A percentile compares a stretch with the other conserved stretches of the same genome.
Evolutionary conservation across 805 yeast species (phyloP).

Genomic region (Saccharomyces jurei): DNA sequence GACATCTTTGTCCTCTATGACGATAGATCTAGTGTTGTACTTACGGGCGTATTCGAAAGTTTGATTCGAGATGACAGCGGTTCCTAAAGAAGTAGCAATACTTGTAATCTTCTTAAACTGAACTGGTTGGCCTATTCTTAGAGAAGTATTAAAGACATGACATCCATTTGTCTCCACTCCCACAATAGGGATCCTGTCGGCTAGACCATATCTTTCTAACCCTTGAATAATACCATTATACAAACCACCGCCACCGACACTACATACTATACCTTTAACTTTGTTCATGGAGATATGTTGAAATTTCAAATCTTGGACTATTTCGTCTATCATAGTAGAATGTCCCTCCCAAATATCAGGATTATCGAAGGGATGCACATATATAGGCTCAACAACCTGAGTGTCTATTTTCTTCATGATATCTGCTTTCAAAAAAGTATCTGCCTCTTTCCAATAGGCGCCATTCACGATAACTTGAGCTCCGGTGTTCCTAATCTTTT

Average conservation of each 20-base stretch:
- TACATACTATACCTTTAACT: slow-evolving; percentile 42
- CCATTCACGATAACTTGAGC: slow-evolving; percentile 45
- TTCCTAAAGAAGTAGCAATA: slow-evolving; percentile 58
- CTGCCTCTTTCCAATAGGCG: slow-evolving; percentile 43
- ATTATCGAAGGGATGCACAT: slow-evolving; percentile 49
- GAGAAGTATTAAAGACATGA: slow-evolving; percentile 47
- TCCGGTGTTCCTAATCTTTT: slow-evolving; percentile 33
- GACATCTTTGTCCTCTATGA: slow-evolving; percentile 49
- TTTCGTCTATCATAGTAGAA: slow-evolving; percentile 39
- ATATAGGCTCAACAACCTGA: slow-evolving; percentile 31
- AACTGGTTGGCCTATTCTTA: slow-evolving; percentile 39
- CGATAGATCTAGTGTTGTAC: slow-evolving; percentile 36
- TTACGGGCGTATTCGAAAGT: slow-evolving; percentile 39
- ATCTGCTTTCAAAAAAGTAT: slow-evolving; percentile 32
- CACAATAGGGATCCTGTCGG: slow-evolving; percentile 34
- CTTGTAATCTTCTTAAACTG: slow-evolving; percentile 40
- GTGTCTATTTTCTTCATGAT: slow-evolving; percentile 21
- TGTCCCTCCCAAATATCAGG: slow-evolving; percentile 51
- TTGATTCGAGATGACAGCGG: slow-evolving; percentile 45
- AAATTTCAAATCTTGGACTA: slow-evolving; percentile 23
- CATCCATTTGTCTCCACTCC: slow-evolving; percentile 58
- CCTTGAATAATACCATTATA: slow-evolving; percentile 47
- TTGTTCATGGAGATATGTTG: slow-evolving; percentile 17
- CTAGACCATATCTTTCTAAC: slow-evolving; percentile 29
- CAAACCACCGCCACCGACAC: slow-evolving; percentile 53